Percentiles rank a stretch among this genome's conserved stretches.
These are phyloP conservation scores for Pseudogymnoascus sp. DNA, from an alignment of 2,329 filamentous ascomycete genomes.

Conservation along the genomic window DNA sequence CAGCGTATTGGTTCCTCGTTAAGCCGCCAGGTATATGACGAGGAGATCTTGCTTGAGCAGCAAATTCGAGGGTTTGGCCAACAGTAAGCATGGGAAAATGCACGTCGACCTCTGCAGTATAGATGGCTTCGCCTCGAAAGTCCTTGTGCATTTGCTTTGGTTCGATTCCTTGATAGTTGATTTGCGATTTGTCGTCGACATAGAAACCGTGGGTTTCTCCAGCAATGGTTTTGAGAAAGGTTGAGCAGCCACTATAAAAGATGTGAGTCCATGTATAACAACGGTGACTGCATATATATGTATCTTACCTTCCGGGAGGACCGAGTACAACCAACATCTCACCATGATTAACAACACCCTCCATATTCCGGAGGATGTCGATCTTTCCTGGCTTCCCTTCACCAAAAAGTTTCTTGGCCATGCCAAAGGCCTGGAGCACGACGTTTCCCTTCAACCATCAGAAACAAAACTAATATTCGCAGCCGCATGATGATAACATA, in stretches of 20 bases:
- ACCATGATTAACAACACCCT: conserved; percentile 53
- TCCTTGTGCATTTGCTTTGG: conserved; percentile 42
- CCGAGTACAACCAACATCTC: conserved; percentile 63
- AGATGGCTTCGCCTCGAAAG: conserved; percentile 39
- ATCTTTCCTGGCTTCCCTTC: conserved; percentile 42
- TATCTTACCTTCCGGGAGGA: conserved; percentile 39
- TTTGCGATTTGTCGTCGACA: conserved; percentile 39
- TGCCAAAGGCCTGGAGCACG: conserved; percentile 40
- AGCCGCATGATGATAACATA: neutral
- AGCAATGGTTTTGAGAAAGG: conserved; percentile 50
- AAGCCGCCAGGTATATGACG: conserved; percentile 53
- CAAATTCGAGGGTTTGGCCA: conserved; percentile 62
- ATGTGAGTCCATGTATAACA: neutral
- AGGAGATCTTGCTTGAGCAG: conserved; percentile 58
- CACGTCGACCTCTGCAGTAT: conserved; percentile 54
- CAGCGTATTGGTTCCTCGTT: conserved; percentile 43
- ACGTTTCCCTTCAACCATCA: conserved; percentile 36
- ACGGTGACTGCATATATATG: neutral
- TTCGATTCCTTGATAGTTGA: conserved; percentile 53
- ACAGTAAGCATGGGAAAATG: conserved; percentile 68
- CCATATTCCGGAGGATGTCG: conserved; percentile 51
- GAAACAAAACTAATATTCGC: neutral
- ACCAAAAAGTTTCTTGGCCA: conserved; percentile 41
- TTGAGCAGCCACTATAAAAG: conserved; percentile 47
- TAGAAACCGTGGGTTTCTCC: conserved; percentile 48